Base-by-base conservation (phyloP, 169 alveolate species). In the Plasmodium yoelii region DNA sequence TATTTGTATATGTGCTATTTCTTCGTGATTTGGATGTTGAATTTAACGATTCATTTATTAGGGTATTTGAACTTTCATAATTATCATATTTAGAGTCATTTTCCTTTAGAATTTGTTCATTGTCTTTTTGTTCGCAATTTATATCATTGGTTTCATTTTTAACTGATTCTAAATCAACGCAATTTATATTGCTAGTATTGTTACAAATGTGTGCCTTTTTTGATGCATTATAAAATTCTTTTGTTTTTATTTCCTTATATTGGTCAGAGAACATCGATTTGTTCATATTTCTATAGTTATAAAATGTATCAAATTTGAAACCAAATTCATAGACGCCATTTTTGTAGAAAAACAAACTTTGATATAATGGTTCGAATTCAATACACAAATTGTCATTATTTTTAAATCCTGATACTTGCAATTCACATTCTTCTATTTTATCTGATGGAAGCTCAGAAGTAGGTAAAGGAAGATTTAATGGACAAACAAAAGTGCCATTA, bases 331-430 rank as follows among this genome's bases (percentile, higher is more conserved):
- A 93, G 19, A 69, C 53, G 60, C 80, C 93, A 87, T 96, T 95
- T 69, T 88, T 87, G 51, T 90, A 89, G 91, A 96, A 96, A 22
- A 93, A 91, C 46, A 96, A 87, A 8, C 96, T 90, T 44, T 95
- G 96, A 12, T 74, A 90, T 9, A 90, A 91, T 4, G 98, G 98
- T 15, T 92, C 93, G 73, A 96, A 96, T 69, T 93, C 96, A 0
- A 96, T 63, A 15, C 95, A 77, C 18, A 96, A 92, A 44, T 26
- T 53, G 70, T 94, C 97, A 59, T 82, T 56, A 44, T 92, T 60
- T 49, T 80, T 72, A 80, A 82, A 94, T 19, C 53, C 71, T 6
- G 28, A 53, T 5, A 68, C 89, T 28, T 77, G 49, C 47, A 77
- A 61, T 69, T 74, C 89, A 56, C 87, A 71, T 64, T 82, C 93